Evolutionary conservation across 2,329 filamentous ascomycete species (phyloP), one percentile per base, ranked within the genome.

Genomic region (Penicillium sp.): DNA sequence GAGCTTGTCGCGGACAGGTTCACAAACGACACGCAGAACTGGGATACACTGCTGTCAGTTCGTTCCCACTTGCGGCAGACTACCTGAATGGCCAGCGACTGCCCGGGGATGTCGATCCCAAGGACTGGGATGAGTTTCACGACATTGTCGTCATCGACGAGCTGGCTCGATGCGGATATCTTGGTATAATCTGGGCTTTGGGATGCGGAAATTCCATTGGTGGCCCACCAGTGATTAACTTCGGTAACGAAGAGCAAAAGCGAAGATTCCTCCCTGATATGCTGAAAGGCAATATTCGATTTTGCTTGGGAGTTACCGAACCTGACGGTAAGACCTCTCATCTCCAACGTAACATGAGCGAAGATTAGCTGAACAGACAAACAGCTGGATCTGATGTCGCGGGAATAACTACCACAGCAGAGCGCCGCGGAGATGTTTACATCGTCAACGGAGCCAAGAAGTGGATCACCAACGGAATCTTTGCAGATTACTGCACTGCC

Each of bases 401-500:
- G 1, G 80, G 80, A 42, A 77, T 87, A 36, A 77, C 78, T 49
- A 86, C 84, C 0, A 85, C 80, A 0, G 85, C 84, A 0, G 58
- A 71, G 22, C 70, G 70, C 42, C 73, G 79, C 46, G 80, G 77
- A 1, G 71, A 73, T 22, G 67, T 72, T 21, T 87, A 86, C 63
- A 66, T 85, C 24, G 82, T 87, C 29, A 85, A 85, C 49, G 85
- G 84, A 0, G 80, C 78, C 45, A 86, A 87, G 75, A 85, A 86
- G 67, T 86, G 83, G 83, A 86, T 87, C 60, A 86, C 85, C 0
- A 82, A 82, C 32, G 80, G 76, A 2, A 80, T 81, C 1, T 83
- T 77, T 71, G 81, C 84, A 5, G 78, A 82, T 43, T 82, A 83
- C 62, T 80, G 81, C 70, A 84, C 83, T 0, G 83, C 83, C 1